phyloP scores from a whole-genome alignment of 2,329 filamentous ascomycete species.

The Xylogone sp. region DNA sequence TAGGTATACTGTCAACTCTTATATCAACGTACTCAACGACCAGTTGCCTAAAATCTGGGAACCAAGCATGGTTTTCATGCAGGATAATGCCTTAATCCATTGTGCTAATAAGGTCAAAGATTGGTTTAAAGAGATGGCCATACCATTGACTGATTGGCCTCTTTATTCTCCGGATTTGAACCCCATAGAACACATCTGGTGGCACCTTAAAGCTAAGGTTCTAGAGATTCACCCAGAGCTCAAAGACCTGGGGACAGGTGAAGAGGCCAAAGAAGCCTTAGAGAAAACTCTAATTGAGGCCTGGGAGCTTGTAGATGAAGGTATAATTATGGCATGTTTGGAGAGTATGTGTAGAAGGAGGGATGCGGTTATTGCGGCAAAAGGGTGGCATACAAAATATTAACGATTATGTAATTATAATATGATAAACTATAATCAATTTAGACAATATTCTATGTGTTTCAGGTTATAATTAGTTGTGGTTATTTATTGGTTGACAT shows the following conservation, averaged over 20 bases:
- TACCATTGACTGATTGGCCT: conserved; percentile 2
- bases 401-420: too few relatives aligned
- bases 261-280: background rate
- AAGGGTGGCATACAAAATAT: conserved; percentile 5
- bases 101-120: conserved; percentile 6
- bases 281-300: background rate
- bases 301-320: background rate
- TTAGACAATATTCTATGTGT: too few relatives aligned
- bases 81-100: conserved; percentile 11
- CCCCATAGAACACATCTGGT: conserved; percentile 11
- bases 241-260: background rate
- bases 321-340: conserved; percentile 2
- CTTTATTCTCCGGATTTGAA: conserved; percentile 14
- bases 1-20: conserved; percentile 2
- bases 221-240: conserved; percentile 6
- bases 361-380: background rate
- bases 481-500: too few relatives aligned
- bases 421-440: too few relatives aligned
- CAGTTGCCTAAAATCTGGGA: background rate
- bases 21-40: conserved; percentile 2
- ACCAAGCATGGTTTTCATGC: too few relatives aligned
- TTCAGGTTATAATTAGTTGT: too few relatives aligned
- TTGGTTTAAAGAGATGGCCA: conserved; percentile 5
- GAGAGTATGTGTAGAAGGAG: background rate
- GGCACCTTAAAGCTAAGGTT: conserved; percentile 7